Evolutionary conservation across 106 monocot species (phyloP).

Genomic region (Platanthera zijinensis): DNA sequence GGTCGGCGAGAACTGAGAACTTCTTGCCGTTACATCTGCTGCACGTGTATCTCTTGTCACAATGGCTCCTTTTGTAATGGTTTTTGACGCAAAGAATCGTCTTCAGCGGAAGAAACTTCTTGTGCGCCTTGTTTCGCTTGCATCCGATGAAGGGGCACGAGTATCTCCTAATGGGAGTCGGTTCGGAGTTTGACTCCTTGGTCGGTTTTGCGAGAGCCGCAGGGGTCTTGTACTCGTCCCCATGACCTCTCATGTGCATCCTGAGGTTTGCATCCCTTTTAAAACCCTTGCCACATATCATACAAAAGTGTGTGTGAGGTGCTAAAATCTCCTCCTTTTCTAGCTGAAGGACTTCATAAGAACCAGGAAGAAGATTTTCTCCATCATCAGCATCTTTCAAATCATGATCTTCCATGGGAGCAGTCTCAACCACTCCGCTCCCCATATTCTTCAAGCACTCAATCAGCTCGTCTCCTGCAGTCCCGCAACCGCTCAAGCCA

Average conservation of each 20-base stretch:
- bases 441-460: conserved; percentile 13
- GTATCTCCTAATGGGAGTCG: conserved; percentile 42
- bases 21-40: conserved; percentile 66
- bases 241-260: conserved; percentile 99
- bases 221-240: conserved; percentile 81
- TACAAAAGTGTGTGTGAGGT: conserved; percentile 85
- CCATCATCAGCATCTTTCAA: conserved; percentile 28
- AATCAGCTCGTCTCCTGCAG: conserved; percentile 18
- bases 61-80: conserved; percentile 93
- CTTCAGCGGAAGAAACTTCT: conserved; percentile 92
- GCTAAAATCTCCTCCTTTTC: conserved; percentile 92
- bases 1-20: conserved; percentile 76
- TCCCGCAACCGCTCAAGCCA: background rate
- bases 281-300: conserved; percentile 88
- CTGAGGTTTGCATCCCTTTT: conserved; percentile 90
- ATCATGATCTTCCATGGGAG: conserved; percentile 43
- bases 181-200: conserved; percentile 39
- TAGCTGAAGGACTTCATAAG: conserved; percentile 76
- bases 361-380: conserved; percentile 49
- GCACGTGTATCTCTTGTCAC: conserved; percentile 68
- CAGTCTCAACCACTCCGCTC: conserved; percentile 21
- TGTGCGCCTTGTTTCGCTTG: conserved; percentile 91
- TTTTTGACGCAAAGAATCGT: conserved; percentile 91
- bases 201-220: conserved; percentile 84
- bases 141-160: conserved; percentile 85